Conservation (phyloP, 202 grass and related monocot genomes). For the Hordeum pubiflorum region DNA sequence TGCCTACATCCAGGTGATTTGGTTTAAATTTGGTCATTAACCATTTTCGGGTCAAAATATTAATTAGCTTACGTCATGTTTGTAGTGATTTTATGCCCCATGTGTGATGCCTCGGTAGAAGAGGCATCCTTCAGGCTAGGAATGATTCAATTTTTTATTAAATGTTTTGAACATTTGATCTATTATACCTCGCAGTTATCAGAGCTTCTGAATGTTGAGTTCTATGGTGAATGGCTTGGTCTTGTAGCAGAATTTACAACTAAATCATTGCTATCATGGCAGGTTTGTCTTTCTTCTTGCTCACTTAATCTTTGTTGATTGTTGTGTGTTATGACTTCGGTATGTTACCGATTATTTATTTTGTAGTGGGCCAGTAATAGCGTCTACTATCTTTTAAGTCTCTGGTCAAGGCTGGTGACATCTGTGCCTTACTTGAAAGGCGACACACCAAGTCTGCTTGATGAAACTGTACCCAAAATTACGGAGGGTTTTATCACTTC, state of each 20-base stretch:
- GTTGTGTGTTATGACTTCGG: constrained; percentile 20
- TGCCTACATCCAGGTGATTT: background rate
- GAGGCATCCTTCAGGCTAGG: background rate
- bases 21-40: constrained; percentile 7
- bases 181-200: constrained; percentile 58
- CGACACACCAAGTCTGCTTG: constrained; percentile 80
- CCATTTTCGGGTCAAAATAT: background rate
- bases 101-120: background rate
- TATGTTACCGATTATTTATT: constrained; percentile 32
- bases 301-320: constrained; percentile 2
- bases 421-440: constrained; percentile 98
- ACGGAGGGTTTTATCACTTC: constrained; percentile 95
- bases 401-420: constrained; percentile 96
- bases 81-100: background rate
- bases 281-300: constrained; percentile 62
- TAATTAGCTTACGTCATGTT: constrained; percentile 4
- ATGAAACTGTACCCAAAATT: constrained; percentile 98
- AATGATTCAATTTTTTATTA: background rate
- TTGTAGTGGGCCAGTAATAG: constrained; percentile 94
- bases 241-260: constrained; percentile 91
- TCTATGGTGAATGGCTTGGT: constrained; percentile 95
- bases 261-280: constrained; percentile 93
- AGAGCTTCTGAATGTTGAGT: constrained; percentile 85
- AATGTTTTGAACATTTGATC: background rate
- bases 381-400: constrained; percentile 89